phyloP scores from a whole-genome alignment of 192 early-diverging fungal species.

The Coemansia sp. region DNA sequence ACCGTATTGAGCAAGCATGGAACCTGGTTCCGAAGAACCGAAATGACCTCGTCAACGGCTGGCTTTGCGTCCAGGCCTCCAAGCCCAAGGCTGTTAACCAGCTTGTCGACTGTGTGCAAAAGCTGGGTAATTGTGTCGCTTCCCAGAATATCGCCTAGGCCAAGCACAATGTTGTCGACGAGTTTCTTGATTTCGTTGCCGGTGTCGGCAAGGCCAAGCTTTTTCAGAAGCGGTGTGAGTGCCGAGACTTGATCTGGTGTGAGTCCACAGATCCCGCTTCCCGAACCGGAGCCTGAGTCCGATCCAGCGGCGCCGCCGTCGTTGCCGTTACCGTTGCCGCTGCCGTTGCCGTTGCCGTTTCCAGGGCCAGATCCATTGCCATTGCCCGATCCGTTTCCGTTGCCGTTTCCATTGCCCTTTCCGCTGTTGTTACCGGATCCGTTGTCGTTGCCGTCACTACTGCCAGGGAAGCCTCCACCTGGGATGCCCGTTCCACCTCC shows the following conservation, averaged over 20 bases:
- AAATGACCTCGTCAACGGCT: constrained; percentile 35
- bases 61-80: constrained; percentile 48
- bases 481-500: constrained; percentile 13
- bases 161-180: constrained; percentile 38
- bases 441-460: constrained; percentile 14
- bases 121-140: constrained; percentile 34
- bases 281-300: constrained; percentile 9
- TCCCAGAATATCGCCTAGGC: constrained; percentile 39
- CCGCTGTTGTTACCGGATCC: constrained; percentile 12
- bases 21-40: constrained; percentile 44
- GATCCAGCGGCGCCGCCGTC: constrained; percentile 8
- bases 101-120: constrained; percentile 30
- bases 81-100: constrained; percentile 40
- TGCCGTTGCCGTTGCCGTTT: constrained; percentile 2
- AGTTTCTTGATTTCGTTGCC: constrained; percentile 51
- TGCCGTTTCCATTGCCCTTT: constrained; percentile 13
- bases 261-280: constrained; percentile 32
- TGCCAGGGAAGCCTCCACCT: background rate
- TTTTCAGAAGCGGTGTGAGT: constrained; percentile 46
- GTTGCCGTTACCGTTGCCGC: constrained; percentile 8
- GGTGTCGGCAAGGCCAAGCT: constrained; percentile 43
- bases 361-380: constrained; percentile 10
- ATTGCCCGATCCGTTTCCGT: background rate
- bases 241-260: constrained; percentile 25
- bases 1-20: constrained; percentile 50